Percentiles rank a stretch among this genome's conserved stretches.
Evolutionary conservation across 1,139 yeast genomes (phyloP).

Genomic region (Suhomyces anneliseae): DNA sequence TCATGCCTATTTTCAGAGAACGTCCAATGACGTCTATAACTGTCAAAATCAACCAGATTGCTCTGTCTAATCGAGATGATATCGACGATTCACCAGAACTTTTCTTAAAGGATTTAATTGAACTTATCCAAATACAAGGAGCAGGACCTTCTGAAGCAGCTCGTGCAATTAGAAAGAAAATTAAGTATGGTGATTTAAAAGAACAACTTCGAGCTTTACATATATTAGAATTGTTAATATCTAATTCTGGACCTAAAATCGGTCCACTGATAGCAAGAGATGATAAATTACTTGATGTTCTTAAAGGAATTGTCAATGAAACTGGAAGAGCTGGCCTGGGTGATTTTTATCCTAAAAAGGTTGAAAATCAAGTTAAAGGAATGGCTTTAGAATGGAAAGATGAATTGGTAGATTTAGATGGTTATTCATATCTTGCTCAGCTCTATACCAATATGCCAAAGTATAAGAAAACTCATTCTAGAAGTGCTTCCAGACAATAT

Average conservation of each 20-base stretch:
- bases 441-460: conserved; percentile 44
- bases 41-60: conserved; percentile 47
- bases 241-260: conserved; percentile 63
- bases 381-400: conserved; percentile 66
- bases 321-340: conserved; percentile 41
- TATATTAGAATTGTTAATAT: conserved; percentile 70
- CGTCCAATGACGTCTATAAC: conserved; percentile 59
- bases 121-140: conserved; percentile 39
- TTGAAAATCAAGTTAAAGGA: conserved; percentile 45
- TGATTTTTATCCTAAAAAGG: conserved; percentile 39
- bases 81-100: conserved; percentile 33
- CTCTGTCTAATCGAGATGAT: conserved; percentile 36
- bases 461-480: conserved; percentile 4
- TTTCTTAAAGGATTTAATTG: conserved; percentile 37
- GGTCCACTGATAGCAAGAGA: conserved; percentile 64
- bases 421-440: conserved; percentile 50
- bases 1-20: conserved; percentile 48
- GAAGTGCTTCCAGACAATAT: conserved; percentile 4
- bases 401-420: conserved; percentile 52
- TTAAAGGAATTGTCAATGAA: conserved; percentile 49
- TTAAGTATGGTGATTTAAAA: conserved; percentile 73
- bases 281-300: conserved; percentile 64
- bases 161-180: conserved; percentile 79
- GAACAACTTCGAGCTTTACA: conserved; percentile 69
- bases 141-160: conserved; percentile 79